Evolutionary conservation across 139 green algal species (phyloP), one percentile per base, ranked within the genome.

Genomic region (Chlorella sp.): DNA sequence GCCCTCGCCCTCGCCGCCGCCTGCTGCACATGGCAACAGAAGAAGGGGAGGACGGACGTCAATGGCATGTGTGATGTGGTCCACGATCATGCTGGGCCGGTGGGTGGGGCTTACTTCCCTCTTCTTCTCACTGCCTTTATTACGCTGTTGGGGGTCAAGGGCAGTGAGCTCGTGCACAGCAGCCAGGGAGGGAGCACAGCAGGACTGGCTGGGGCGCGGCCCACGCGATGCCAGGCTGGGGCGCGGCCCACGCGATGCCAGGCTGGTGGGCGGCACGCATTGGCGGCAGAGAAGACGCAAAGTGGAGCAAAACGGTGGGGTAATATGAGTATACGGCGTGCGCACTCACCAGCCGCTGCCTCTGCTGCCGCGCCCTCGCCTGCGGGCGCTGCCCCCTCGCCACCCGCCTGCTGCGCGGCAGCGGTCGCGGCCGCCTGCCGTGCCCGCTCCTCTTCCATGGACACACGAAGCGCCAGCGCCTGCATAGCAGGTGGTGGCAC

Each of bases 371-470:
- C 48, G 21, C 37, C 76, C 30, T 83, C 88, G 34, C 77, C 71
- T 34, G 48, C 73, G 81, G 78, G 61, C n/a, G 37, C 89, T 66
- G n/a, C 71, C 32, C 42, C 91, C 53, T 90, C 90, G 12, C 92
- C 91, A 26, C 85, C 88, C 26, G 80, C 89, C 42, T 91, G 93
- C 90, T 66, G 88, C 89, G 76, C 85, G 66, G 75, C 61, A 73
- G 69, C 61, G 22, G 86, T 86, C 19, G 94, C 93, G 28, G 95
- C 93, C 53, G 95, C 93, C 93, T 99, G 97, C 11, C 98, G 91
- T 1, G 97, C 97, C 2, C 96, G 94, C 94, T 99, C 98, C 94
- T 99, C 98, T 91, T 99, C 97, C 88, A 99, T 94, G 2, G 98
- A 99, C 42, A 99, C 97, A 5, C 96, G 95, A 86, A 97, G 90